Percentiles rank a stretch among this genome's conserved stretches.
These are phyloP conservation scores for Metarhizium anisopliae DNA, from an alignment of 2,329 filamentous ascomycete genomes.

Conservation along the genomic window DNA sequence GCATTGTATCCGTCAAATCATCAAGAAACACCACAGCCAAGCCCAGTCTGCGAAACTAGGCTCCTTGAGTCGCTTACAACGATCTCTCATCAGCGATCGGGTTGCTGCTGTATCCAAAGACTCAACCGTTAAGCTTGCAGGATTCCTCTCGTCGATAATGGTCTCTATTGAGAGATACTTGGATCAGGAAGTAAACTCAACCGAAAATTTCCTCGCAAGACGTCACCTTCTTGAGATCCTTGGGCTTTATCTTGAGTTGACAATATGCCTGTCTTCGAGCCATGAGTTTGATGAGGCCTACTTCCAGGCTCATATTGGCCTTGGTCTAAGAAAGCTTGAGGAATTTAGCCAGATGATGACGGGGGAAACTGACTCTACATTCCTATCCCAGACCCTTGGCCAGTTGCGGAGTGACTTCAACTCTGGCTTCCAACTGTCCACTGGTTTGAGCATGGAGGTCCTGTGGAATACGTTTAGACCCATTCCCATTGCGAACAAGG, in stretches of 20 bases:
- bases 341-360: conserved; percentile 17
- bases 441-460: conserved; percentile 69
- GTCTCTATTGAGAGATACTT: conserved; percentile 35
- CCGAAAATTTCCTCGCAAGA: conserved; percentile 1
- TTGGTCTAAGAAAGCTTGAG: conserved; percentile 37
- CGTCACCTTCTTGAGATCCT: conserved; percentile 26
- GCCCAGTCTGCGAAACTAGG: conserved; percentile 40
- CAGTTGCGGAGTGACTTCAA: conserved; percentile 50
- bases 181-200: conserved; percentile 17
- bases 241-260: conserved; percentile 47
- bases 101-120: conserved; percentile 51
- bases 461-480: conserved; percentile 71
- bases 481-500: conserved; percentile 37
- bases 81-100: conserved; percentile 45
- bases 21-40: conserved; percentile 32
- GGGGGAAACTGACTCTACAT: conserved; percentile 20
- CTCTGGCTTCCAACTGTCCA: conserved; percentile 61
- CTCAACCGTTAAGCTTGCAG: conserved; percentile 45
- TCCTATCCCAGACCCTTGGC: conserved; percentile 30
- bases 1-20: conserved; percentile 28
- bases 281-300: conserved; percentile 49
- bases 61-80: conserved; percentile 49
- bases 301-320: conserved; percentile 54
- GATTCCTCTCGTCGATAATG: conserved; percentile 39
- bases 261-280: conserved; percentile 35